Conservation (phyloP, 2,329 filamentous ascomycete species). For the Alternaria viburni region DNA sequence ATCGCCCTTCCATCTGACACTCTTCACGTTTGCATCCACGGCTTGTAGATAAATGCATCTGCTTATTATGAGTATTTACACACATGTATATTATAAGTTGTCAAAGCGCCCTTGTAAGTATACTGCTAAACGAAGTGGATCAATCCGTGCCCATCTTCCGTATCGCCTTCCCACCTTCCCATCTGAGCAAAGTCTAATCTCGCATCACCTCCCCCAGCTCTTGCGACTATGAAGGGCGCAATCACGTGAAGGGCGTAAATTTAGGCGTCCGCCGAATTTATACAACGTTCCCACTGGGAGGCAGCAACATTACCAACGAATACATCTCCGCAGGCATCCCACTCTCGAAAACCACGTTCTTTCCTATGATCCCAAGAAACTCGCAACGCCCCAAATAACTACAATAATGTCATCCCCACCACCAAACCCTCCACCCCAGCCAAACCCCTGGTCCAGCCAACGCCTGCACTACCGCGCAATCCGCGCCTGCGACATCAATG, state of each 20-base stretch:
- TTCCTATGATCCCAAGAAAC: background rate
- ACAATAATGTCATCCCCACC: background rate
- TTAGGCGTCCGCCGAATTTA: background rate
- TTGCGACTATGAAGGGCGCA: background rate
- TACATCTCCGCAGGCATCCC: background rate
- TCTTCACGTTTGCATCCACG: background rate
- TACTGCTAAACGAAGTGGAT: background rate
- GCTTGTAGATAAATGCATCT: background rate
- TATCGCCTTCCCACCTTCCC: too few species aligned
- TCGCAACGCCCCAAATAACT: background rate
- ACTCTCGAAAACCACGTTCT: background rate
- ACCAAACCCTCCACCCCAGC: background rate
- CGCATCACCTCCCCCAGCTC: background rate
- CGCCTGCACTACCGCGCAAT: conserved; percentile 36
- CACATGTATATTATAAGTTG: background rate
- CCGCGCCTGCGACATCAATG: conserved; percentile 25
- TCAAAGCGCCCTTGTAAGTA: background rate
- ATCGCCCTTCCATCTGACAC: too few species aligned
- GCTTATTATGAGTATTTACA: background rate
- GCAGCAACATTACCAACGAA: background rate
- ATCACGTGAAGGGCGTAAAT: background rate
- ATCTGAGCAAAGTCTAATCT: background rate
- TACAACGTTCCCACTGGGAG: background rate
- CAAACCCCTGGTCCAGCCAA: conserved; percentile 10
- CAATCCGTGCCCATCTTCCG: too few species aligned